Conservation (phyloP, 352 stramenopile species). For the Phytophthora syringae region DNA sequence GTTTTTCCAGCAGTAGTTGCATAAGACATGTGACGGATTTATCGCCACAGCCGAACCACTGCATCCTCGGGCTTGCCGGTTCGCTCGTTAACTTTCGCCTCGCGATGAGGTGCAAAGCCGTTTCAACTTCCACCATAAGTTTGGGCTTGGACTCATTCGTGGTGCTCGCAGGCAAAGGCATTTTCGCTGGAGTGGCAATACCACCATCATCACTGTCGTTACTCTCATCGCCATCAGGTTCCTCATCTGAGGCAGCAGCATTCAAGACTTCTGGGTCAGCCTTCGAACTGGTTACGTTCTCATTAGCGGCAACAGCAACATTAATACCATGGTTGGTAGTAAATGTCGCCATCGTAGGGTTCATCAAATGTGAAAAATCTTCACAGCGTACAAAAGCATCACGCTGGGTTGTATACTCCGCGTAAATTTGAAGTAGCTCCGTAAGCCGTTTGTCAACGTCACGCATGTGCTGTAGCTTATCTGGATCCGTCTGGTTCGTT, state of each 20-base stretch:
- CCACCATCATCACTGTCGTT: conserved; percentile 23
- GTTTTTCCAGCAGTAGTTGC: conserved; percentile 52
- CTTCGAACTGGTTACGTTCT: neutral
- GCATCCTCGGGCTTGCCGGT: conserved; percentile 29
- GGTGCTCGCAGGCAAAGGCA: neutral
- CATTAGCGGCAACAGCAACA: neutral
- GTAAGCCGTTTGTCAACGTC: conserved; percentile 50
- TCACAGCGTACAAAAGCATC: conserved; percentile 50
- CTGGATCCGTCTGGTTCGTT: conserved; percentile 41
- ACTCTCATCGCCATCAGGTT: conserved; percentile 14
- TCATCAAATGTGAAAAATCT: conserved; percentile 21
- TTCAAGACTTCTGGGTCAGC: conserved; percentile 8
- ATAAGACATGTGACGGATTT: conserved; percentile 47
- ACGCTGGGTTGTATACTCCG: conserved; percentile 40
- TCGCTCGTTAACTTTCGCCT: conserved; percentile 49
- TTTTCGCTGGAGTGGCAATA: neutral
- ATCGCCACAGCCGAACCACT: conserved; percentile 50
- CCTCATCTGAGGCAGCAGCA: conserved; percentile 1
- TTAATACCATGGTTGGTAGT: conserved; percentile 7
- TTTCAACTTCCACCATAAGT: conserved; percentile 47
- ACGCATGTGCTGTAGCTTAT: conserved; percentile 46
- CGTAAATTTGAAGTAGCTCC: conserved; percentile 57
- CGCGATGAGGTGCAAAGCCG: conserved; percentile 59
- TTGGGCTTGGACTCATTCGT: conserved; percentile 20
- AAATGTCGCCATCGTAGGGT: conserved; percentile 4